Conservation (phyloP, 2,329 filamentous ascomycete genomes). For the Cephalotrichum gorgonifer region DNA sequence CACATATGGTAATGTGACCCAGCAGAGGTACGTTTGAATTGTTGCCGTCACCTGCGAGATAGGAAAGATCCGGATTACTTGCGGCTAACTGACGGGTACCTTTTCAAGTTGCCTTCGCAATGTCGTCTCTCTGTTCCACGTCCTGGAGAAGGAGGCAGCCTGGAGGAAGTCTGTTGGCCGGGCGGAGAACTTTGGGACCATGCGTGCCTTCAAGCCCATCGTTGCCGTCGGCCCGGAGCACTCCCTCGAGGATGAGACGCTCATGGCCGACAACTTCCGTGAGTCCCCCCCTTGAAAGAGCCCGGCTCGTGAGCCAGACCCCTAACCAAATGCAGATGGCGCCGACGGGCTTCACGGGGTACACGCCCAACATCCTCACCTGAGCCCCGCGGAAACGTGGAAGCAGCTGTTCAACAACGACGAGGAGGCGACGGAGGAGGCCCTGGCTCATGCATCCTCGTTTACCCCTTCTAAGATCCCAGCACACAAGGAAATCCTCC, state of each 20-base stretch:
- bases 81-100: neutral
- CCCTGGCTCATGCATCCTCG: constrained; percentile 39
- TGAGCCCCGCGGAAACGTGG: constrained; percentile 67
- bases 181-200: constrained; percentile 59
- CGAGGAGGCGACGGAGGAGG: constrained; percentile 21
- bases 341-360: constrained; percentile 68
- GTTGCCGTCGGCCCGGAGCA: constrained; percentile 81
- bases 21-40: constrained; percentile 57
- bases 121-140: constrained; percentile 80
- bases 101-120: constrained; percentile 63
- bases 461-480: constrained; percentile 68
- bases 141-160: constrained; percentile 76
- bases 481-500: constrained; percentile 82
- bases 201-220: constrained; percentile 66
- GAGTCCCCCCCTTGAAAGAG: constrained; percentile 22
- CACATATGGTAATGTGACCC: constrained; percentile 87
- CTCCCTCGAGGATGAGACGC: constrained; percentile 70
- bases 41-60: neutral
- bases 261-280: constrained; percentile 86
- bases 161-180: constrained; percentile 67
- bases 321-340: constrained; percentile 46
- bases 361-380: constrained; percentile 62
- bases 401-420: constrained; percentile 47
- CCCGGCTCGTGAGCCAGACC: neutral
- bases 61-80: neutral